A percentile compares a stretch with the other conserved stretches of the same genome.
These are phyloP conservation scores for Peltaster fructicola DNA, from an alignment of 2,329 filamentous ascomycete genomes.

Conservation along the genomic window DNA sequence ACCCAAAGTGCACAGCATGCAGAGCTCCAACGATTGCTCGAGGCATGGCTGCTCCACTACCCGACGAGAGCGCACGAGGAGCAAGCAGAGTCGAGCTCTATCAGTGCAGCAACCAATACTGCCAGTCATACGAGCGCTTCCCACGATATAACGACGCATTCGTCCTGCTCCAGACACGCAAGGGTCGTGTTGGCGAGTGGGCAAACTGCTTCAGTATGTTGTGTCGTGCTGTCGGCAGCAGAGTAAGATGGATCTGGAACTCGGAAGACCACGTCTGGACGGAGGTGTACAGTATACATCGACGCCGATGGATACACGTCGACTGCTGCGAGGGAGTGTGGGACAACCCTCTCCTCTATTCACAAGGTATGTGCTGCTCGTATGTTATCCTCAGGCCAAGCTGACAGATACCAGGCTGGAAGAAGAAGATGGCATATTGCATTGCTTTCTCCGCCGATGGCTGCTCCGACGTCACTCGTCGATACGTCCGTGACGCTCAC, in stretches of 20 bases:
- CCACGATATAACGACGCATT: conserved; percentile 92
- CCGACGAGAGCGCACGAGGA: conserved; percentile 77
- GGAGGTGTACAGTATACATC: conserved; percentile 87
- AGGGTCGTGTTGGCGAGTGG: conserved; percentile 86
- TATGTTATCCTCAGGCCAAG: conserved; percentile 1
- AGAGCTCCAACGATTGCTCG: conserved; percentile 64
- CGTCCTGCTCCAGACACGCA: conserved; percentile 68
- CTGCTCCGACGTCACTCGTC: conserved; percentile 48
- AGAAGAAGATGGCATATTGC: conserved; percentile 92
- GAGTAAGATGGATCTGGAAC: conserved; percentile 97
- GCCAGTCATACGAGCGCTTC: conserved; percentile 70
- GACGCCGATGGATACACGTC: conserved; percentile 89
- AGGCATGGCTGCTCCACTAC: conserved; percentile 68
- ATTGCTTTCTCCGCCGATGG: conserved; percentile 90
- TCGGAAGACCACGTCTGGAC: conserved; percentile 96
- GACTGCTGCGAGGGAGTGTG: conserved; percentile 88
- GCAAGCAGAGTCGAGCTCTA: conserved; percentile 82
- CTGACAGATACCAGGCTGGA: conserved; percentile 46
- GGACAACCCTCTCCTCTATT: conserved; percentile 85
- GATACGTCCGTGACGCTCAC: conserved; percentile 53
- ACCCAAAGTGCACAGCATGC: conserved; percentile 71
- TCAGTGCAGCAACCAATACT: conserved; percentile 59
- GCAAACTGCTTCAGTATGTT: conserved; percentile 98
- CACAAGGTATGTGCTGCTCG: conserved; percentile 44
- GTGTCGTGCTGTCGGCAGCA: conserved; percentile 75